Conservation (phyloP, 2,329 filamentous ascomycete genomes). For the Colletotrichum godetiae region DNA sequence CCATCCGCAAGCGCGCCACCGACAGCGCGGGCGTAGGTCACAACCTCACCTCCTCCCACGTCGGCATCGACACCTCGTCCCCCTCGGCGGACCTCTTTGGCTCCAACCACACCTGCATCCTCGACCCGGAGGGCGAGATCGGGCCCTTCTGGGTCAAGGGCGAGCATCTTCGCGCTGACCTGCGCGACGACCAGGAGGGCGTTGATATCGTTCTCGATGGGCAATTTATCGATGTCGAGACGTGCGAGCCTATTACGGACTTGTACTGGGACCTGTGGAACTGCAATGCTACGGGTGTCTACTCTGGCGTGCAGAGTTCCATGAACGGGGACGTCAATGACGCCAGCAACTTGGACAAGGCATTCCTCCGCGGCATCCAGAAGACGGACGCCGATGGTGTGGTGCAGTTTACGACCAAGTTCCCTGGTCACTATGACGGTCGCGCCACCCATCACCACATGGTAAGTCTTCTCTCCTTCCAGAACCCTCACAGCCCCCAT, state of each 20-base stretch:
- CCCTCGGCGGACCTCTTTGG: slow-evolving; percentile 43
- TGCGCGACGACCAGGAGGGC: slow-evolving; percentile 21
- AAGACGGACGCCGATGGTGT: slow-evolving; percentile 37
- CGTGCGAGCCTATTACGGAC: slow-evolving; percentile 31
- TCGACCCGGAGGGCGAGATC: slow-evolving; percentile 58
- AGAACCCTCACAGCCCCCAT: neutral
- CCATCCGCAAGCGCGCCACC: slow-evolving; percentile 21
- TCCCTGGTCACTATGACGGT: slow-evolving; percentile 57
- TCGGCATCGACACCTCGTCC: slow-evolving; percentile 13
- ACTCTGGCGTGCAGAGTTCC: slow-evolving; percentile 44
- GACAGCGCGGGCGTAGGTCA: slow-evolving; percentile 11
- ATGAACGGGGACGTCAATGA: slow-evolving; percentile 33
- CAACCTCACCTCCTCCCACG: slow-evolving; percentile 9
- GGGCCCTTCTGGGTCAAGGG: slow-evolving; percentile 55
- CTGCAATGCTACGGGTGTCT: slow-evolving; percentile 53
- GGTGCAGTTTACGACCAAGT: slow-evolving; percentile 54
- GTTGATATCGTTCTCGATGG: slow-evolving; percentile 28
- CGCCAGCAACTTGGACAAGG: slow-evolving; percentile 18
- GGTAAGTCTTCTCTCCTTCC: neutral
- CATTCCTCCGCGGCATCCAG: slow-evolving; percentile 24
- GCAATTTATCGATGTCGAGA: slow-evolving; percentile 31
- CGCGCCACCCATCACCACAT: slow-evolving; percentile 61
- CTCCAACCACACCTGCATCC: slow-evolving; percentile 53
- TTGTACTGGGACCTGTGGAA: slow-evolving; percentile 39
- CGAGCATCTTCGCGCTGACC: slow-evolving; percentile 27